Conservation (phyloP, 306 rosid species). For the Pyrus pyrifolia region DNA sequence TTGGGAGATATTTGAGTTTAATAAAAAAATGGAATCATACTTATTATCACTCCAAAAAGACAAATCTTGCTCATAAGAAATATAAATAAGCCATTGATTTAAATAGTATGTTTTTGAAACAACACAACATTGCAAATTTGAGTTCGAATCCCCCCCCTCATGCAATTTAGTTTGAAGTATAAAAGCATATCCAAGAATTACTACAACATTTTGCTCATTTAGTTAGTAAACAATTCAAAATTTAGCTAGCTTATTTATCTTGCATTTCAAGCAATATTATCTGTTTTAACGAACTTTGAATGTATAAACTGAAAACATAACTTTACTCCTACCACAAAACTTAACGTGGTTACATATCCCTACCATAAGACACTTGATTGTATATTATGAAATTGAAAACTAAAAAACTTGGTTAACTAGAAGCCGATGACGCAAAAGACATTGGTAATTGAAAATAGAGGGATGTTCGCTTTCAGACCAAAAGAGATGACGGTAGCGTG, state of each 20-base stretch:
- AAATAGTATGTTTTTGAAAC: background rate
- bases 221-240: background rate
- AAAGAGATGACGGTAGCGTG: conserved; percentile 8
- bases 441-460: background rate
- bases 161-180: background rate
- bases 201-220: background rate
- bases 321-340: background rate
- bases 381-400: background rate
- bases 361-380: background rate
- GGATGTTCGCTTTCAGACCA: background rate
- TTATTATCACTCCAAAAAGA: background rate
- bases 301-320: background rate
- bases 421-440: background rate
- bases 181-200: background rate
- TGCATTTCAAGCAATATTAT: background rate
- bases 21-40: too few species aligned
- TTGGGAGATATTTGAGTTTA: too few species aligned
- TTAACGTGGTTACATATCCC: background rate
- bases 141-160: background rate
- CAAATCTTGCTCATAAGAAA: background rate
- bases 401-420: background rate
- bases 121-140: background rate
- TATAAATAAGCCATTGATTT: background rate
- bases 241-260: background rate
- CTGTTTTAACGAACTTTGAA: background rate